Percentiles rank a stretch among this genome's conserved stretches.
Evolutionary conservation across 306 rosid species (phyloP).

Genomic region (Alnus glutinosa): DNA sequence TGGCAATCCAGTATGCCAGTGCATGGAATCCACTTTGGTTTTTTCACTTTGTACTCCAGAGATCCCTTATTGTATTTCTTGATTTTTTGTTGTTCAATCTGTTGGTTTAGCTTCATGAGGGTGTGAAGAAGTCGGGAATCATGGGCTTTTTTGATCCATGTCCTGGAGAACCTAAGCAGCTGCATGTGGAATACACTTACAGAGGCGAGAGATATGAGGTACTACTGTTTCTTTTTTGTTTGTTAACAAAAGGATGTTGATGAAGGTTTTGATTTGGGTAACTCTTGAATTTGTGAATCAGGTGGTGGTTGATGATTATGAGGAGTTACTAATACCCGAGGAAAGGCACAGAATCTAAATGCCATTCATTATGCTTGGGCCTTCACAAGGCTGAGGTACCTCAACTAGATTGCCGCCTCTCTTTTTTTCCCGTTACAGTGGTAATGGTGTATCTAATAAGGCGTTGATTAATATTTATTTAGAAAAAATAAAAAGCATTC

Average conservation of each 20-base stretch:
- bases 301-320: conserved; percentile 74
- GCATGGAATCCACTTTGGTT: too few species aligned
- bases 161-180: conserved; percentile 74
- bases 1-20: too few species aligned
- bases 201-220: conserved; percentile 67
- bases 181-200: conserved; percentile 70
- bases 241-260: neutral
- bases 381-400: conserved; percentile 40
- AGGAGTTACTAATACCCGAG: conserved; percentile 66
- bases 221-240: conserved; percentile 20
- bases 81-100: conserved; percentile 20
- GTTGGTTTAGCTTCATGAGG: conserved; percentile 81
- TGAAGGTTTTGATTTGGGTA: conserved; percentile 17
- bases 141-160: conserved; percentile 97
- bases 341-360: conserved; percentile 57
- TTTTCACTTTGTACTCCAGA: neutral
- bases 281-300: conserved; percentile 37
- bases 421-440: neutral
- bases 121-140: conserved; percentile 91
- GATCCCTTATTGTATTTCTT: neutral
- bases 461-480: neutral
- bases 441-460: conserved; percentile 9
- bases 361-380: conserved; percentile 15
- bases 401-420: conserved; percentile 1
- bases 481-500: neutral